These are phyloP conservation scores for Trichoderma sp. DNA, from an alignment of 2,329 filamentous ascomycete species.

Conservation along the genomic window DNA sequence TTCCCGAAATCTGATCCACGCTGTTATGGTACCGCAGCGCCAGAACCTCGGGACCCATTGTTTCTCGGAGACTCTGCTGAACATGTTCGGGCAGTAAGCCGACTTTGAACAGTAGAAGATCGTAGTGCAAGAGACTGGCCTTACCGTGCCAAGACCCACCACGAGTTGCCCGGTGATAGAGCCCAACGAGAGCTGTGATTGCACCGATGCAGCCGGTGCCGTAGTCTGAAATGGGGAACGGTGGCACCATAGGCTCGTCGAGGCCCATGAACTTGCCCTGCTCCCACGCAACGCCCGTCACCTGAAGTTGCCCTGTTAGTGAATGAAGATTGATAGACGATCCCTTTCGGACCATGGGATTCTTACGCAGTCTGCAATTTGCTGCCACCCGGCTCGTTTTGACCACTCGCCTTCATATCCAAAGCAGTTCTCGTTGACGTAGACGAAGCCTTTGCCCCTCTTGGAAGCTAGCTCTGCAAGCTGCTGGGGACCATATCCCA, in stretches of 20 bases:
- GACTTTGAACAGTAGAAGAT: slow-evolving; percentile 63
- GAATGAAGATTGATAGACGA: neutral
- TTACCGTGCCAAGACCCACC: slow-evolving; percentile 69
- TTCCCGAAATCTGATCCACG: slow-evolving; percentile 65
- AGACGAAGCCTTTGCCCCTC: slow-evolving; percentile 64
- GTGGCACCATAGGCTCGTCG: slow-evolving; percentile 65
- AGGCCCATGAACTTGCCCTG: slow-evolving; percentile 64
- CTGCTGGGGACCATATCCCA: slow-evolving; percentile 63
- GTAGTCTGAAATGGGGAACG: slow-evolving; percentile 66
- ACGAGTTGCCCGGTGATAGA: slow-evolving; percentile 61
- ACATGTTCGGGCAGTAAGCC: slow-evolving; percentile 58
- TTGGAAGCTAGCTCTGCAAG: slow-evolving; percentile 55
- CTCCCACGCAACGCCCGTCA: slow-evolving; percentile 59
- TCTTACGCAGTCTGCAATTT: slow-evolving; percentile 65
- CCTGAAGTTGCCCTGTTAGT: slow-evolving; percentile 40
- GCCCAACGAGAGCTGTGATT: slow-evolving; percentile 64
- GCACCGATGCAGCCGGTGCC: slow-evolving; percentile 73
- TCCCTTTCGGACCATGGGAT: neutral
- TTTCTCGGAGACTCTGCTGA: slow-evolving; percentile 52
- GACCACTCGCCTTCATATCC: slow-evolving; percentile 63
- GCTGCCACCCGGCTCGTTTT: slow-evolving; percentile 67
- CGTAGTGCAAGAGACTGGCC: slow-evolving; percentile 67
- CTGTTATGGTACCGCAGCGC: slow-evolving; percentile 61
- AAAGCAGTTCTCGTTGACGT: slow-evolving; percentile 73
- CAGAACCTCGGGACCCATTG: slow-evolving; percentile 56